Evolutionary conservation across 352 stramenopile species (phyloP).

Genomic region (Phytopythium mirpurense): DNA sequence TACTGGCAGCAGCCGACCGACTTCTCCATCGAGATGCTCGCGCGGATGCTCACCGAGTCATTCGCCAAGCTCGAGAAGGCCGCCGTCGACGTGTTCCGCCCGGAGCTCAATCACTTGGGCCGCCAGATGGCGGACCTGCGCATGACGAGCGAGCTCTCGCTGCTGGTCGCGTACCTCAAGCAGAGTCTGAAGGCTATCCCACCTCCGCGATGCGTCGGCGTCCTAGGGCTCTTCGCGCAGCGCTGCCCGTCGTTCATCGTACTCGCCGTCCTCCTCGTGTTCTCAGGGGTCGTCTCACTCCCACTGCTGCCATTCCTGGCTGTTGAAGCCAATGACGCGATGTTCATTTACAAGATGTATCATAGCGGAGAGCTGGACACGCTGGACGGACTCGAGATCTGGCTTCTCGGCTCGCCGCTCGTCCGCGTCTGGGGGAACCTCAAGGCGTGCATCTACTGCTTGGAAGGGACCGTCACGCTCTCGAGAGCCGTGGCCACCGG

Average conservation of each 20-base stretch:
- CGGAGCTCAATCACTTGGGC: slow-evolving; percentile 45
- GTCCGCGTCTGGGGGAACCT: slow-evolving; percentile 70
- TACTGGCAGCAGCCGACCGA: slow-evolving; percentile 79
- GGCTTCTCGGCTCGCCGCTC: slow-evolving; percentile 64
- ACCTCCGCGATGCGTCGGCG: slow-evolving; percentile 31
- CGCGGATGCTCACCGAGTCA: slow-evolving; percentile 47
- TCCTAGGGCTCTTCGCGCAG: slow-evolving; percentile 49
- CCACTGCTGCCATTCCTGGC: slow-evolving; percentile 54
- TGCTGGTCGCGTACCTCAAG: slow-evolving; percentile 67
- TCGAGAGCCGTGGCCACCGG: slow-evolving; percentile 52
- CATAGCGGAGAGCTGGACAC: slow-evolving; percentile 28
- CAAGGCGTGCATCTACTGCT: slow-evolving; percentile 60
- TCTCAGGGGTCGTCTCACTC: slow-evolving; percentile 47
- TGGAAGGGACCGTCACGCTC: slow-evolving; percentile 62
- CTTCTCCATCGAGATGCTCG: slow-evolving; percentile 72
- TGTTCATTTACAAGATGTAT: slow-evolving; percentile 24
- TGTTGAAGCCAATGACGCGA: slow-evolving; percentile 35
- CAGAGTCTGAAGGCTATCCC: slow-evolving; percentile 46
- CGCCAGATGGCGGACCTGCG: slow-evolving; percentile 37
- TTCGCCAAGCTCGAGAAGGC: slow-evolving; percentile 49
- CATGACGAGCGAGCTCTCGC: slow-evolving; percentile 36
- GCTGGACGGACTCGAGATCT: slow-evolving; percentile 61
- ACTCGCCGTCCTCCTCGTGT: slow-evolving; percentile 37
- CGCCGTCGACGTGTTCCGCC: slow-evolving; percentile 42
- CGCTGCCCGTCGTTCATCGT: slow-evolving; percentile 60